Evolutionary conservation across 441 rosid genomes (phyloP).

Genomic region (Biscutella laevigata): DNA sequence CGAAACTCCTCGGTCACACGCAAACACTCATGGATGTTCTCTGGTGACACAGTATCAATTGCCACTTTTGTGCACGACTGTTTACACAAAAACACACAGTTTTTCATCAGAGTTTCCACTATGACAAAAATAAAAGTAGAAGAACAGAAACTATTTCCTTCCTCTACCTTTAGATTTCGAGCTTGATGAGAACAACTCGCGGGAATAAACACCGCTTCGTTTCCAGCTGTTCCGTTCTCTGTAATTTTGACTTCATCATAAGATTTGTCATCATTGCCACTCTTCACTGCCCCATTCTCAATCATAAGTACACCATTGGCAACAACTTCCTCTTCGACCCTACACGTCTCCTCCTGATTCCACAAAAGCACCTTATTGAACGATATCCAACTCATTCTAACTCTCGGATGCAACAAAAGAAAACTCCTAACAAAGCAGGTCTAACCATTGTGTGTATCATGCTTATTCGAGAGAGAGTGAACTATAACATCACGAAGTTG

Average conservation of each 20-base stretch:
- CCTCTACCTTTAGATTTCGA: conserved; percentile 83
- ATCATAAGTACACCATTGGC: not conserved
- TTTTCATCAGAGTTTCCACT: not conserved
- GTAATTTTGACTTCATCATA: not conserved
- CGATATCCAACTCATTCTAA: not conserved
- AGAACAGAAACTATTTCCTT: not conserved
- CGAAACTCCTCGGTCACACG: conserved; percentile 77
- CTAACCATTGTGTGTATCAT: not conserved
- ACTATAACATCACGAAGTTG: not conserved
- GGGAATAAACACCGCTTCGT: conserved; percentile 73
- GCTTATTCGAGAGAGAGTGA: not conserved
- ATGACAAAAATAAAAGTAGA: not conserved
- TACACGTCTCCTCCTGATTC: too few relatives aligned
- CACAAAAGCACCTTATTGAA: not conserved
- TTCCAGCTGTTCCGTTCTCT: not conserved
- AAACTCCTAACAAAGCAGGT: not conserved
- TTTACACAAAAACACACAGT: not conserved
- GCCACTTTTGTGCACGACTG: conserved; percentile 95
- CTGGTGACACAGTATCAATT: conserved; percentile 83
- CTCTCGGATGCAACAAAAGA: not conserved
- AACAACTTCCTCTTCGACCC: conserved; percentile 34
- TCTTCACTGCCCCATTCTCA: not conserved
- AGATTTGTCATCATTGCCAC: not conserved
- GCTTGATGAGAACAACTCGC: conserved; percentile 99
- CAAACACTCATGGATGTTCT: conserved; percentile 63